These are phyloP conservation scores for Ramaria sp. DNA, from an alignment of 768 basidiomycete species.

Conservation along the genomic window DNA sequence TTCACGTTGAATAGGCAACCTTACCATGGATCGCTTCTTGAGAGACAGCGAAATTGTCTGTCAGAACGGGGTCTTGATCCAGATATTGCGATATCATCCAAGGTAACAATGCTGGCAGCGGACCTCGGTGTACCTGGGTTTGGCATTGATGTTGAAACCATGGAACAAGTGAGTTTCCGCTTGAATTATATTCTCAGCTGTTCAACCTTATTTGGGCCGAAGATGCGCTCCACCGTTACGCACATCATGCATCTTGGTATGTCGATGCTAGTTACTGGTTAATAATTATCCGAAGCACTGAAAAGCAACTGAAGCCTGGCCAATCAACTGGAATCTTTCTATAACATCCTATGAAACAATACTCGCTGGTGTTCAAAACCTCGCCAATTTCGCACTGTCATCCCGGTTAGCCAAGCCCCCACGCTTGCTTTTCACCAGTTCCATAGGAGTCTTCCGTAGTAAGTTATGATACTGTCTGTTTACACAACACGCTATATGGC, in stretches of 20 bases:
- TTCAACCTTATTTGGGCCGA: slow-evolving; percentile 21
- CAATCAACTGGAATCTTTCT: slow-evolving; percentile 8
- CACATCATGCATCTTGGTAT: too few relatives aligned
- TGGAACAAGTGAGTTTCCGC: slow-evolving; percentile 14
- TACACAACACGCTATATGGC: too few relatives aligned
- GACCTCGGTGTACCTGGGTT: too few relatives aligned
- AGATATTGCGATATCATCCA: too few relatives aligned
- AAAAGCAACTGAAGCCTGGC: too few relatives aligned
- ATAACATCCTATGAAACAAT: slow-evolving; percentile 8
- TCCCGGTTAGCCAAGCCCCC: not conserved
- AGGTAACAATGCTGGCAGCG: too few relatives aligned
- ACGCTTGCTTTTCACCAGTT: slow-evolving; percentile 11
- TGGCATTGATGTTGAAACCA: too few relatives aligned
- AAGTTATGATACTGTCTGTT: too few relatives aligned
- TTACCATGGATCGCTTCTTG: not conserved
- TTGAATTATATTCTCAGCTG: slow-evolving; percentile 17
- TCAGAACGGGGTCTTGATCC: too few relatives aligned
- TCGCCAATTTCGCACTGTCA: slow-evolving; percentile 5
- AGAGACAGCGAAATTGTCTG: slow-evolving; percentile 23
- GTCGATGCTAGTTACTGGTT: too few relatives aligned
- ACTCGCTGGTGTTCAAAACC: not conserved
- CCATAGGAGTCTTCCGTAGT: not conserved
- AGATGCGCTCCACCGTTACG: slow-evolving; percentile 28
- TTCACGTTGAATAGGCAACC: slow-evolving; percentile 29
- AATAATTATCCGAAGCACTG: too few relatives aligned